A percentile compares a stretch with the other conserved stretches of the same genome.
These are phyloP conservation scores for Trichoderma sp. DNA, from an alignment of 2,329 filamentous ascomycete species.

Conservation along the genomic window DNA sequence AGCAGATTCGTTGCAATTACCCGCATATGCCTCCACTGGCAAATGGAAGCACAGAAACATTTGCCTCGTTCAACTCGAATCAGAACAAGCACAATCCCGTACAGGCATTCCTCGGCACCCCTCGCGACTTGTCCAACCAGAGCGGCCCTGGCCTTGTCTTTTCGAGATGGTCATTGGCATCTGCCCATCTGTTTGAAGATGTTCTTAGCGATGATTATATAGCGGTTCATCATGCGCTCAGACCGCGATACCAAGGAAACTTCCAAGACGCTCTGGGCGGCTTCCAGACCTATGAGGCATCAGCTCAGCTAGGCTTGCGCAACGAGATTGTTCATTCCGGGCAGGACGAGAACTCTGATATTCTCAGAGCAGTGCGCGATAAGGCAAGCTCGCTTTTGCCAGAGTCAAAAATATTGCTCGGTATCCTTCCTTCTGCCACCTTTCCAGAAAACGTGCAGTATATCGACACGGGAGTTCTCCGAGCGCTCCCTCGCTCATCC, in stretches of 20 bases:
- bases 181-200: conserved; percentile 85
- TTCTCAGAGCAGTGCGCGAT: conserved; percentile 81
- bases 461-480: conserved; percentile 74
- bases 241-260: conserved; percentile 89
- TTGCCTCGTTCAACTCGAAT: conserved; percentile 66
- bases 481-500: conserved; percentile 72
- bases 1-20: conserved; percentile 88
- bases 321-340: conserved; percentile 90
- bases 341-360: conserved; percentile 88
- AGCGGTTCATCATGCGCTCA: conserved; percentile 86
- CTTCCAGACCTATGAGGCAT: conserved; percentile 94
- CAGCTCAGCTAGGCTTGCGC: conserved; percentile 82
- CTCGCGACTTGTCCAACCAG: conserved; percentile 78
- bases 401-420: conserved; percentile 79
- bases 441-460: conserved; percentile 80
- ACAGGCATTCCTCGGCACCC: conserved; percentile 91
- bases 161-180: conserved; percentile 86
- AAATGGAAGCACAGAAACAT: conserved; percentile 65
- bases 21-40: conserved; percentile 71
- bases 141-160: conserved; percentile 71
- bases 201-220: conserved; percentile 87
- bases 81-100: conserved; percentile 65
- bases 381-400: conserved; percentile 81
- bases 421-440: conserved; percentile 77
- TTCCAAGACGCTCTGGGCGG: conserved; percentile 95